These are phyloP conservation scores for Tetragonia tetragonoides DNA, from an alignment of 148 eudicot genomes.

Conservation along the genomic window DNA sequence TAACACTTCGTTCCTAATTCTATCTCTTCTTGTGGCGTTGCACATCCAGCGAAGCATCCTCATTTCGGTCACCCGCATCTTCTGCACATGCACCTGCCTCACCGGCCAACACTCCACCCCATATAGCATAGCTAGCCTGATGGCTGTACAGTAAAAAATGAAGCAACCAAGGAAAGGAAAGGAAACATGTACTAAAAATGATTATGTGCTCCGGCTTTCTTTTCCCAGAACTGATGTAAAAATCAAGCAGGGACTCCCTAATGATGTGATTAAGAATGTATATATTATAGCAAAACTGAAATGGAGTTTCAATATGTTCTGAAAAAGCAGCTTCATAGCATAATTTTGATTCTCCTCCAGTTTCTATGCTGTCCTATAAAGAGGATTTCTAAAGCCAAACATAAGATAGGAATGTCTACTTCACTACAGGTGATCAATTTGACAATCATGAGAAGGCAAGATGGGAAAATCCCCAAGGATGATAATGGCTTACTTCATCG, in stretches of 20 bases:
- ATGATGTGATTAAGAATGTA: too few species aligned
- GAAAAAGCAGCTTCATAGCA: background rate
- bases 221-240: conserved; percentile 57
- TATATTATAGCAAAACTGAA: too few species aligned
- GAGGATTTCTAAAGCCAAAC: too few species aligned
- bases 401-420: background rate
- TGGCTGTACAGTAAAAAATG: too few species aligned
- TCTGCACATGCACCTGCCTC: too few species aligned
- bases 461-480: background rate
- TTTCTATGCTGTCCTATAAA: background rate
- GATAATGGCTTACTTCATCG: conserved; percentile 28
- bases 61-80: too few species aligned
- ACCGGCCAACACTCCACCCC: too few species aligned
- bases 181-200: conserved; percentile 48
- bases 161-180: background rate
- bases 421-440: background rate
- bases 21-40: too few species aligned
- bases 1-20: too few species aligned
- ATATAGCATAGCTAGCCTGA: too few species aligned
- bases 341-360: background rate
- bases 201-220: conserved; percentile 80
- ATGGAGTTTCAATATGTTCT: background rate
- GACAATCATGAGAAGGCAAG: background rate
- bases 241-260: conserved; percentile 77
- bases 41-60: too few species aligned